Evolutionary conservation across 2,329 filamentous ascomycete species (phyloP).

Genomic region (Xylaria hypoxylon): DNA sequence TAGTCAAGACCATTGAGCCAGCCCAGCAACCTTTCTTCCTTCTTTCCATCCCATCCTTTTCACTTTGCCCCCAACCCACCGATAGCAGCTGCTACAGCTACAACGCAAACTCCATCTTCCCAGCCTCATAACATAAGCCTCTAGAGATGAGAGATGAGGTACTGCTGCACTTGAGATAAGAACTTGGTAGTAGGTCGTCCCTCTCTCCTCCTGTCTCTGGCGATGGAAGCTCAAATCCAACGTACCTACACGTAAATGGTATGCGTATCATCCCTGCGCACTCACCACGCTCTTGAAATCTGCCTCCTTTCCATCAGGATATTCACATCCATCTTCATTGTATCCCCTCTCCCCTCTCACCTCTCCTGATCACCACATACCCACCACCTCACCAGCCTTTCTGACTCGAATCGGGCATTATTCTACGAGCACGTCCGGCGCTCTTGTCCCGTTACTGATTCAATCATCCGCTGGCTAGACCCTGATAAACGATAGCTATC

Average conservation of each 20-base stretch:
- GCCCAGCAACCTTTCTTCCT: neutral
- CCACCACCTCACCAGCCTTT: neutral
- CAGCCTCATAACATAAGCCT: too few relatives aligned
- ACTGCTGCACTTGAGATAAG: too few relatives aligned
- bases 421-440: neutral
- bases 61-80: too few relatives aligned
- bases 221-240: neutral
- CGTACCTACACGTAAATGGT: neutral
- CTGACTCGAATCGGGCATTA: neutral
- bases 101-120: neutral
- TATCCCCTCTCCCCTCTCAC: neutral
- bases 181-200: neutral
- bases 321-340: neutral
- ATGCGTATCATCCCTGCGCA: neutral
- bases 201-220: neutral
- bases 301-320: neutral
- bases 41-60: neutral
- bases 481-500: neutral
- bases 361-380: neutral
- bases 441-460: neutral
- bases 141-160: too few relatives aligned
- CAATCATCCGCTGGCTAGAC: neutral
- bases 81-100: too few relatives aligned
- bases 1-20: neutral
- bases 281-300: neutral